Evolutionary conservation across 257 asterid genomes (phyloP), one percentile per base, ranked within the genome.

Genomic region (Mitragyna speciosa): DNA sequence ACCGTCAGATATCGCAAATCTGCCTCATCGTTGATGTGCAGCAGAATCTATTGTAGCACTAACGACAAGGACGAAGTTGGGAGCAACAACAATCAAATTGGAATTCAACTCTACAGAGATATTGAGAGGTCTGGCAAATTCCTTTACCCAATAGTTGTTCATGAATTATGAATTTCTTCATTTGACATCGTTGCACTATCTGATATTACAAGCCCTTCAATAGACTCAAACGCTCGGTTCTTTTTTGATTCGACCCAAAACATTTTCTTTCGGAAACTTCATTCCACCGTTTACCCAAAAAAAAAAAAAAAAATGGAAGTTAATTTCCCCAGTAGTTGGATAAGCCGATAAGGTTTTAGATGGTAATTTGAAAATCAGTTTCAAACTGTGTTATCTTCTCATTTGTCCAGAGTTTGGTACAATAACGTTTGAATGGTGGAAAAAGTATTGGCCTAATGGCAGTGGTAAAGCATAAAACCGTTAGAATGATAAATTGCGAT

Each of bases 61-160:
- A 87, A 82, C 31, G 85, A 64, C 72, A 65, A 80, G 12, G 66
- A 84, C 70, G 51, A 80, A n/a, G 70, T 64, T 20, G 45, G 36
- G 70, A 59, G 63, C 72, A 58, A 77, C 51, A 69, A 61, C 64
- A 86, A 58, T 51, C 90, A 82, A 56, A 65, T 81, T 2, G 98
- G 92, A 72, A 85, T 93, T 80, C 96, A 94, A 86, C 80, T 93
- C 59, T 94, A 93, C 85, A 84, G 90, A 86, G 96, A 94, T 81
- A 93, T 93, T 81, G 97, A 94, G 82, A 90, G 97, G 98, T 93
- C 19, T 17, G 49, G 6, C 20, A 47, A 22, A 16, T 12, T 69
- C 73, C 64, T 24, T 12, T 75, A 20, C 26, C 33, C 26, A 1
- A 10, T 63, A n/a, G 30, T 33, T 36, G n/a, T 64, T 36, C 24